phyloP scores from a whole-genome alignment of 1,139 yeast species.

The Hansenula sp. region DNA sequence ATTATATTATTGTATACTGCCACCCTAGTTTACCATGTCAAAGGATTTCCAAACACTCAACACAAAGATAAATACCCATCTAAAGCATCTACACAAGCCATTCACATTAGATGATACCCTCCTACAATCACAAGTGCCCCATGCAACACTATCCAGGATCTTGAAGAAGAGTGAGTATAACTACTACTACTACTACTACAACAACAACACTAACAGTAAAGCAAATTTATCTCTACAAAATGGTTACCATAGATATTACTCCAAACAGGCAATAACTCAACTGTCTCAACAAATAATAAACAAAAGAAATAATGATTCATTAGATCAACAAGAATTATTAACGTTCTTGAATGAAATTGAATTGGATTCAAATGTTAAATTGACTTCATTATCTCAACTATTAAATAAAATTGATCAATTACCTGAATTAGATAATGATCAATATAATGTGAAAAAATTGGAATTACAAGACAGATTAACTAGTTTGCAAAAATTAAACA shows the following conservation, averaged over 20 bases:
- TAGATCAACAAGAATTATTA: slow-evolving; percentile 5
- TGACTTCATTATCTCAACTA: too few relatives aligned
- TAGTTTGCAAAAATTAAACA: slow-evolving; percentile 6
- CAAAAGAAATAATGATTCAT: slow-evolving; percentile 11
- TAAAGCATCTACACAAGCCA: background rate
- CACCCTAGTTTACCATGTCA: too few relatives aligned
- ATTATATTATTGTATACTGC: too few relatives aligned
- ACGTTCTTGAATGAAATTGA: slow-evolving; percentile 7
- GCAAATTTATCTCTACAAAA: slow-evolving; percentile 11
- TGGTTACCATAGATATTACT: slow-evolving; percentile 11
- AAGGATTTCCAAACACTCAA: background rate
- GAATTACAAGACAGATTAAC: slow-evolving; percentile 6
- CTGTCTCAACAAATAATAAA: slow-evolving; percentile 16
- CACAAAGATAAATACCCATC: background rate
- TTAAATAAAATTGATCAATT: slow-evolving; percentile 15
- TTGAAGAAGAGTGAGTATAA: slow-evolving; percentile 1
- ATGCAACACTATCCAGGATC: background rate
- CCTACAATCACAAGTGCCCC: too few relatives aligned
- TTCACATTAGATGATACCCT: background rate
- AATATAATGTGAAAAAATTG: slow-evolving; percentile 9
- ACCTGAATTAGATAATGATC: slow-evolving; percentile 7
- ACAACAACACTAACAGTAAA: slow-evolving; percentile 1
- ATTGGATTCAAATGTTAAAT: slow-evolving; percentile 13
- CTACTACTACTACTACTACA: background rate
- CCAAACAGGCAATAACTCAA: slow-evolving; percentile 19